Conservation (phyloP, 75 land plant species). For the Cryptomeria japonica region DNA sequence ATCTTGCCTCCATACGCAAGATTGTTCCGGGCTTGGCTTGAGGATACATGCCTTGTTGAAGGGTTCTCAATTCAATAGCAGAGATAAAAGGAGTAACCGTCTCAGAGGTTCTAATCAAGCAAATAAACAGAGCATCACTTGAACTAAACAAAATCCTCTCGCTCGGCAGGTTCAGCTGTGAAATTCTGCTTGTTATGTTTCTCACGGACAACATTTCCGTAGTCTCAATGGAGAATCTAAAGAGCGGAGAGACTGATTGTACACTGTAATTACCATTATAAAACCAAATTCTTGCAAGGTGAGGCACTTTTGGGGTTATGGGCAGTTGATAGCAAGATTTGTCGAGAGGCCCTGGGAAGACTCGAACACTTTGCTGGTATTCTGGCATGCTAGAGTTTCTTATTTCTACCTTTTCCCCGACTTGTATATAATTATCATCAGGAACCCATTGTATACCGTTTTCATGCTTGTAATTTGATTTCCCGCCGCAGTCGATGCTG, state of each 20-base stretch:
- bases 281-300: neutral
- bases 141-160: conserved; percentile 3
- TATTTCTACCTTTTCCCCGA: neutral
- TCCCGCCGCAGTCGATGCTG: neutral
- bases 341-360: neutral
- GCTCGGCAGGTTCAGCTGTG: neutral
- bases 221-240: neutral
- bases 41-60: neutral
- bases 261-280: neutral
- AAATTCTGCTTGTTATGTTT: neutral
- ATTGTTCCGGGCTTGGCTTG: neutral
- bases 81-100: neutral
- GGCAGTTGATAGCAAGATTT: neutral
- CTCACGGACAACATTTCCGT: neutral
- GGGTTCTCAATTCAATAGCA: neutral
- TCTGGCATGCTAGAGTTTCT: neutral
- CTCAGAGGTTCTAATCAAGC: neutral
- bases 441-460: neutral
- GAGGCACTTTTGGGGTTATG: neutral
- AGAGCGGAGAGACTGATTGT: neutral
- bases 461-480: neutral
- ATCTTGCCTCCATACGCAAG: neutral
- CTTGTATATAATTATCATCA: neutral
- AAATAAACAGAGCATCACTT: neutral
- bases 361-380: neutral